Evolutionary conservation across 257 asterid species (phyloP), one percentile per base, ranked within the genome.

Genomic region (Leptodermis oblonga): DNA sequence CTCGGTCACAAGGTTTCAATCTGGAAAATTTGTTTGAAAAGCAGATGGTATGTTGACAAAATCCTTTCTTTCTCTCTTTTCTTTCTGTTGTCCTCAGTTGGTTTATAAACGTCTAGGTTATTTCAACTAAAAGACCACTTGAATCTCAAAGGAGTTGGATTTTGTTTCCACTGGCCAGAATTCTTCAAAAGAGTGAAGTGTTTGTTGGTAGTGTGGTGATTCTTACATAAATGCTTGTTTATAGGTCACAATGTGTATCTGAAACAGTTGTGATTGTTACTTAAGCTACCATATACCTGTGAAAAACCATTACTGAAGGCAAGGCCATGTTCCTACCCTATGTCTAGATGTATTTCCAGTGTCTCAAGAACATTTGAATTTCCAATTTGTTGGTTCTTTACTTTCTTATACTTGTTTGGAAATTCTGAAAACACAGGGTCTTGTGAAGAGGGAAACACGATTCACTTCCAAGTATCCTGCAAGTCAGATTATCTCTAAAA

Each of bases 1-100:
- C 97, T 15, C 80, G 90, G 85, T 87, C 95, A 45, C 86, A 83
- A 54, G 82, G 93, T 75, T 84, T 90, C 81, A 90, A 82, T 79
- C 95, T 90, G 33, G 95, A 87, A 63, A 90, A 86, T 65, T 81
- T 90, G 76, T 87, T 90, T 45, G 85, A 82, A 63, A 84, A 84
- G 75, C 92, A 84, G 75, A 82, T 51, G 87, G 87, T 80, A 83
- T 60, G 83, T 66, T 51, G 4, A 72, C 54, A 42, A 48, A 22
- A 7, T 52, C 8, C 49, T 74, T 60, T 36, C 26, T 30, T 41
- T 52, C 18, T 67, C 4, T 53, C 53, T 34, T 46, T 15, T 8
- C 3, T 48, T 36, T 45, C 14, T 28, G 18, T 28, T 11, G 31
- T n/a, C 22, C 61, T 11, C 22, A 18, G 34, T 12, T 33, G 49